These are phyloP conservation scores for Magnusiomyces sp. DNA, from an alignment of 1,139 yeast species.

Conservation along the genomic window DNA sequence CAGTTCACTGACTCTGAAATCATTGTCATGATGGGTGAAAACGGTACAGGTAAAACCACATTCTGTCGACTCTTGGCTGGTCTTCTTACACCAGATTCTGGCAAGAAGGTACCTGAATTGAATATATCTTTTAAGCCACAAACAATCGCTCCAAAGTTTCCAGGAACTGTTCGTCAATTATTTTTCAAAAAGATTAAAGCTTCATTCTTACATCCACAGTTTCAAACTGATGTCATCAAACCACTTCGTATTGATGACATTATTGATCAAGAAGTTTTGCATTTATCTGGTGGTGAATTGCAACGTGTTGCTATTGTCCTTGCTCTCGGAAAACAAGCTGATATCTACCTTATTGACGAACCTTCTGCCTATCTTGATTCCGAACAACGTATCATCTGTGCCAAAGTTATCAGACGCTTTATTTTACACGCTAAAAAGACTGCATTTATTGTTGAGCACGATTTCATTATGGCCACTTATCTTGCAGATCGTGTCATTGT, in stretches of 20 bases:
- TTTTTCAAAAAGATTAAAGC: slow-evolving; percentile 95
- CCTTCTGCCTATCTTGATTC: slow-evolving; percentile 98
- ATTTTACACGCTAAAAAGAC: slow-evolving; percentile 95
- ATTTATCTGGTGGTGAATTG: slow-evolving; percentile 97
- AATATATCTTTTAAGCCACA: slow-evolving; percentile 97
- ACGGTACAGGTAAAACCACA: slow-evolving; percentile 98
- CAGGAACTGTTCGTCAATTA: slow-evolving; percentile 96
- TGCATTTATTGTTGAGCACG: slow-evolving; percentile 98
- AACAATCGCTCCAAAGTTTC: slow-evolving; percentile 96
- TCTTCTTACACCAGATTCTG: slow-evolving; percentile 76
- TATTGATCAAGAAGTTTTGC: slow-evolving; percentile 95
- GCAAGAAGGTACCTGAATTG: slow-evolving; percentile 70
- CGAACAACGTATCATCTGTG: slow-evolving; percentile 98
- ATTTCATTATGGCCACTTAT: slow-evolving; percentile 98
- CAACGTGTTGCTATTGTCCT: slow-evolving; percentile 98
- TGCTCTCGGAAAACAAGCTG: slow-evolving; percentile 91
- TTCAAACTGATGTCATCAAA: slow-evolving; percentile 95
- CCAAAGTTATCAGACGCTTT: slow-evolving; percentile 95
- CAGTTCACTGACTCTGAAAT: slow-evolving; percentile 94
- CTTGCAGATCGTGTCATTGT: slow-evolving; percentile 98
- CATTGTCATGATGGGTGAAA: slow-evolving; percentile 98
- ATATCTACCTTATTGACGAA: slow-evolving; percentile 92
- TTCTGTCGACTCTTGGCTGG: slow-evolving; percentile 94
- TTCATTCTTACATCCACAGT: slow-evolving; percentile 89
- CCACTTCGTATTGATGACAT: slow-evolving; percentile 90